Conservation (phyloP, 192 early-diverging fungal species). For the Funneliformis geosporum region DNA sequence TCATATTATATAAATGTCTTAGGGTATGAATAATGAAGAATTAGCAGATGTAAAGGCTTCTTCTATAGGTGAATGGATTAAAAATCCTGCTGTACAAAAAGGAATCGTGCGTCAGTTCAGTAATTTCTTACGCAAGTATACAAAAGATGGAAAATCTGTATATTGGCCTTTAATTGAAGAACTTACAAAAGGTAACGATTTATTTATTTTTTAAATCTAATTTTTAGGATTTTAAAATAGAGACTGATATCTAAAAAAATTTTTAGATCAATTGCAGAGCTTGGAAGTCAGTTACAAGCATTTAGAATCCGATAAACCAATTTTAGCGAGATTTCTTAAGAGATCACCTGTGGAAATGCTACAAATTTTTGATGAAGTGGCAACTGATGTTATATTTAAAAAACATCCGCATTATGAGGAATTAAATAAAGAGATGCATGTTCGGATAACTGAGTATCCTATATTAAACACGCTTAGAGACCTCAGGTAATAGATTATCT, state of each 20-base stretch:
- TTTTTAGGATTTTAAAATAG: no score
- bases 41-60: conserved; percentile 82
- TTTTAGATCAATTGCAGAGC: conserved; percentile 57
- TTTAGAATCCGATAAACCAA: conserved; percentile 73
- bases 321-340: conserved; percentile 86
- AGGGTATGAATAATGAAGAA: conserved; percentile 57
- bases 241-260: no score
- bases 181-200: conserved; percentile 74
- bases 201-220: no score
- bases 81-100: conserved; percentile 78
- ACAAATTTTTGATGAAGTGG: conserved; percentile 90
- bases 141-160: conserved; percentile 85
- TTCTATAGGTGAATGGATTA: conserved; percentile 82
- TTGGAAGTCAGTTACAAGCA: conserved; percentile 88
- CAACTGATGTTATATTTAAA: conserved; percentile 84
- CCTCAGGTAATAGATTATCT: conserved; percentile 52
- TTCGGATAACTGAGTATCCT: conserved; percentile 89
- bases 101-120: conserved; percentile 86
- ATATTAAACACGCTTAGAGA: conserved; percentile 84
- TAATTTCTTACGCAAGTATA: conserved; percentile 83
- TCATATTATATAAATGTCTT: conserved; percentile 23
- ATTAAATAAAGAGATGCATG: conserved; percentile 91
- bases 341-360: conserved; percentile 89
- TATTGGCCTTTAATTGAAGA: conserved; percentile 90
- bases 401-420: conserved; percentile 90